Percentiles rank a stretch among this genome's conserved stretches.
These are phyloP conservation scores for Mediolabrus comicus DNA, from an alignment of 108 stramenopile species.

Conservation along the genomic window DNA sequence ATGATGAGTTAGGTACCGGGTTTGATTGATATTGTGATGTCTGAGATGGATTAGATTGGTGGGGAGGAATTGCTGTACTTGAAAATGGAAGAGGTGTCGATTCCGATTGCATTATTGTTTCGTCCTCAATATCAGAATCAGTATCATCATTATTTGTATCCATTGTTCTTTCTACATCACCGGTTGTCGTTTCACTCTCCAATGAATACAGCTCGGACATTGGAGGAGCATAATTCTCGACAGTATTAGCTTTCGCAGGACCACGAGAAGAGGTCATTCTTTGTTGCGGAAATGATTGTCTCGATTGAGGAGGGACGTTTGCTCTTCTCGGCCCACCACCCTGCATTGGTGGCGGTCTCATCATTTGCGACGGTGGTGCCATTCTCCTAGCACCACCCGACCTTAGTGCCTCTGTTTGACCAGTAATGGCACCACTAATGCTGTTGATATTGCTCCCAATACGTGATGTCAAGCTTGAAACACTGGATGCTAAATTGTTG, in stretches of 20 bases:
- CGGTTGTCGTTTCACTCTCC: not conserved
- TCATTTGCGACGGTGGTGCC: not conserved
- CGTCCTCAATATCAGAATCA: slow-evolving; percentile 17
- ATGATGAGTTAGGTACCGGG: not conserved
- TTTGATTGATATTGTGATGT: not conserved
- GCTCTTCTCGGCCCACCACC: not conserved
- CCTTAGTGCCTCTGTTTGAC: not conserved
- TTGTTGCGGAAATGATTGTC: not conserved
- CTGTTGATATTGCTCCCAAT: slow-evolving; percentile 12
- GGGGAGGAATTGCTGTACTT: not conserved
- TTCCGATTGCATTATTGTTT: not conserved
- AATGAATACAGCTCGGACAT: slow-evolving; percentile 40
- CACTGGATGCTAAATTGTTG: slow-evolving; percentile 32
- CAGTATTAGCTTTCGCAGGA: not conserved
- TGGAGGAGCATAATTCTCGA: slow-evolving; percentile 38
- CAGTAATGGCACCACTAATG: slow-evolving; percentile 15
- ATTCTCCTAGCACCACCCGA: not conserved
- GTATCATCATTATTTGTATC: not conserved
- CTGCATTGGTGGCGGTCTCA: slow-evolving; percentile 1
- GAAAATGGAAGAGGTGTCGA: not conserved
- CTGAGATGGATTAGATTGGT: not conserved
- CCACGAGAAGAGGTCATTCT: not conserved
- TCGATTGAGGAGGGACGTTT: not conserved
- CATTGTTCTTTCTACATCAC: not conserved
- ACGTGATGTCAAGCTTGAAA: slow-evolving; percentile 33